phyloP scores from a whole-genome alignment of 768 basidiomycete species.

The Candolleomyces aberdarensis region DNA sequence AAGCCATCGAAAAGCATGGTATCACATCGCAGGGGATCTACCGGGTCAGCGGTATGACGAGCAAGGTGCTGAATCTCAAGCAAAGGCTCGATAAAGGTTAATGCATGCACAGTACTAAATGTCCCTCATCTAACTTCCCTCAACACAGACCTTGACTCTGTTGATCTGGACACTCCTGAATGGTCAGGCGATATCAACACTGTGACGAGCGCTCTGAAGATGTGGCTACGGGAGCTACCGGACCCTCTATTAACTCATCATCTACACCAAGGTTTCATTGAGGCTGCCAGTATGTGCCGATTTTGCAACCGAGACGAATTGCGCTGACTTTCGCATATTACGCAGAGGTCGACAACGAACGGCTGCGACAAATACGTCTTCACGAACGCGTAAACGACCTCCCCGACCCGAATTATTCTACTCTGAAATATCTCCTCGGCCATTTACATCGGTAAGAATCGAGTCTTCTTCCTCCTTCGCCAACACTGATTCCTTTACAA shows the following conservation, averaged over 20 bases:
- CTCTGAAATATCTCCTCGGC: constrained; percentile 91
- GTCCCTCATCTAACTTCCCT: constrained; percentile 5
- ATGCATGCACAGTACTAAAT: neutral
- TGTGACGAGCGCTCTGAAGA: constrained; percentile 89
- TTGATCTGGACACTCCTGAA: constrained; percentile 84
- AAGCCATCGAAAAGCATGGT: constrained; percentile 90
- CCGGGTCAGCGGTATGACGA: constrained; percentile 87
- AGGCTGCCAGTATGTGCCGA: constrained; percentile 78
- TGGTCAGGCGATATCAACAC: constrained; percentile 96
- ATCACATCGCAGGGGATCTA: constrained; percentile 86
- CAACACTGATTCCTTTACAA: constrained; percentile 22
- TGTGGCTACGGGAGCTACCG: constrained; percentile 95
- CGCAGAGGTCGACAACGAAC: constrained; percentile 88
- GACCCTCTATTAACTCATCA: constrained; percentile 84
- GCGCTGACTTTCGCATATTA: constrained; percentile 1
- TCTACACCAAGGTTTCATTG: constrained; percentile 91
- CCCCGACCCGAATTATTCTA: constrained; percentile 98
- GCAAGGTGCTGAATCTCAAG: constrained; percentile 80
- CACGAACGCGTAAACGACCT: constrained; percentile 98
- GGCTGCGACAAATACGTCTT: constrained; percentile 90
- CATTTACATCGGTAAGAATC: constrained; percentile 80
- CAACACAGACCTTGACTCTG: constrained; percentile 69
- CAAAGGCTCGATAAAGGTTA: constrained; percentile 82
- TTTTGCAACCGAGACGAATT: neutral
- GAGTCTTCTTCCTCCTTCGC: neutral